Base-by-base conservation (phyloP, 805 yeast genomes). In the Wickerhamomyces ciferrii region DNA sequence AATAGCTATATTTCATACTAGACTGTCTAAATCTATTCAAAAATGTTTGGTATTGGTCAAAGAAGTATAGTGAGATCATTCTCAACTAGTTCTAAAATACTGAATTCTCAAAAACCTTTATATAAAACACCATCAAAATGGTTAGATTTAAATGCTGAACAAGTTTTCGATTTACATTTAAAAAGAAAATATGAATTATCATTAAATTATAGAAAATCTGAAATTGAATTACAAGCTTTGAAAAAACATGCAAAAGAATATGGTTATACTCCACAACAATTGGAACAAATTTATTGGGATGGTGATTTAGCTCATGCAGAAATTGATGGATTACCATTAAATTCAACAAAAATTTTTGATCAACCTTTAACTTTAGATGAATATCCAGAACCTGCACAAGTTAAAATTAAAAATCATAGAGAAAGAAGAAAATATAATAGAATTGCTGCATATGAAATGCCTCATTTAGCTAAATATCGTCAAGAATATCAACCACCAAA, bases 401-500 rank as follows among this genome's bases (percentile, higher is more conserved):
- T 84, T 56, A 76, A 78, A 49, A 76, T 84, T 31, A 78, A 79
- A 46, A 84, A 80, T 53, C 87, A 81, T 57, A 78, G 97, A 60
- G 84, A 79, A 53, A 81, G 79, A 55, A 81, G 96, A 54, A 79
- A 85, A 52, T 81, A 83, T 58, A 83, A 83, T 59, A 77, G 97
- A 56, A 73, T 88, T 39, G 88, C 95, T 11, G 97, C 97, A 0
- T 92, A 84, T 67, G 98, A 92, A 63, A 76, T 92, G 73, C 99
- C 99, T 7, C 76, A 81, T 46, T 73, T 94, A 52, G 81, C 83
- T 38, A 81, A 88, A 63, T 86, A 75, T 62, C 83, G 92, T 55
- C 81, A 84, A 65, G 75, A 73, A 49, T 91, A 87, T 69, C 63
- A 59, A 31, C 83, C 83, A 19, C 71, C 71, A 14, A 53, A 72